Percentiles rank a stretch among this genome's conserved stretches.
phyloP scores from a whole-genome alignment of 2,329 filamentous ascomycete genomes.

The Magnaporthiopsis rhizophila region DNA sequence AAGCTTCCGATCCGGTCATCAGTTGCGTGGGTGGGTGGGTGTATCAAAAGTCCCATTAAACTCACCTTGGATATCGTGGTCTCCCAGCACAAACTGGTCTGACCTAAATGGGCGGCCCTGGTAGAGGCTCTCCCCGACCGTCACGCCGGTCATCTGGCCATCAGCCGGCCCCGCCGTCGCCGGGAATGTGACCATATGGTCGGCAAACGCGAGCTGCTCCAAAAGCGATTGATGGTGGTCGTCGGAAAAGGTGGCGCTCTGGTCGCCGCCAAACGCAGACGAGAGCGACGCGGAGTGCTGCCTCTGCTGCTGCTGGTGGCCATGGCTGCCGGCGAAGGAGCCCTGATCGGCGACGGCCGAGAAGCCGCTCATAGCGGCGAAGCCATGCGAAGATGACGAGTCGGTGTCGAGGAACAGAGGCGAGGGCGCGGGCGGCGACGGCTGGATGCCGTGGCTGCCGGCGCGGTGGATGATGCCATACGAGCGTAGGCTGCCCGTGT shows the following conservation, averaged over 20 bases:
- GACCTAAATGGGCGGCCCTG: neutral
- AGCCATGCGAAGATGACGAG: constrained; percentile 14
- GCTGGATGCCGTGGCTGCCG: constrained; percentile 22
- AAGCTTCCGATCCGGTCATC: constrained; percentile 6
- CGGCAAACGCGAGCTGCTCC: constrained; percentile 3
- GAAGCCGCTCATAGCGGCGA: neutral
- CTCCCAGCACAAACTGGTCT: constrained; percentile 7
- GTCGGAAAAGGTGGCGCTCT: neutral
- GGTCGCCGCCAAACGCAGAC: neutral
- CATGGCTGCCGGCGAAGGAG: neutral
- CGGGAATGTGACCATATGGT: neutral
- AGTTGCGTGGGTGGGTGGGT: constrained; percentile 8
- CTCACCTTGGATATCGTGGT: constrained; percentile 12
- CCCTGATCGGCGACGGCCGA: neutral
- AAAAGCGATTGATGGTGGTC: neutral
- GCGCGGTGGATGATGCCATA: constrained; percentile 38
- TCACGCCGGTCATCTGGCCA: constrained; percentile 1
- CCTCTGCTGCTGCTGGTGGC: constrained; percentile 1
- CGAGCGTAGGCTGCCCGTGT: constrained; percentile 41
- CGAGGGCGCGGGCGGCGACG: constrained; percentile 30
- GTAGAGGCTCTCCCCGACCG: neutral
- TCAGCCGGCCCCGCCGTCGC: neutral
- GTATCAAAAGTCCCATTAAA: constrained; percentile 1
- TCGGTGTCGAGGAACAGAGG: constrained; percentile 35
- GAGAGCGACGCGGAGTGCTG: constrained; percentile 1